These are phyloP conservation scores for Cryptococcus hybrid DNA, from an alignment of 1,284 basidiomycete species.

Conservation along the genomic window DNA sequence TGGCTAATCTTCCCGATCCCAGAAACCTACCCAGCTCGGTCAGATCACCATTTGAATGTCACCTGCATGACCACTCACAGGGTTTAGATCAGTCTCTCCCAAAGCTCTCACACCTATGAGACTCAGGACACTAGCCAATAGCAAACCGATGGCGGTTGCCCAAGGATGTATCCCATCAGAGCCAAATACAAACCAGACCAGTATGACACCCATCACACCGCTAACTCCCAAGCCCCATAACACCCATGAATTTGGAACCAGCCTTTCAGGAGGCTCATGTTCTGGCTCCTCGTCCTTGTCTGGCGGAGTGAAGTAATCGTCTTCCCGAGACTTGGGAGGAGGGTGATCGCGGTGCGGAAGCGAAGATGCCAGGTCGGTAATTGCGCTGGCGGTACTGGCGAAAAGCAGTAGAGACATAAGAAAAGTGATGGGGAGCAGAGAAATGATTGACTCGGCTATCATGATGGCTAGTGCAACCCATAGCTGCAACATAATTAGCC, in stretches of 20 bases:
- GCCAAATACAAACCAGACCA: constrained; percentile 87
- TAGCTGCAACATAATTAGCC: constrained; percentile 52
- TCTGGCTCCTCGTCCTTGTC: constrained; percentile 58
- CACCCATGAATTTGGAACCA: constrained; percentile 80
- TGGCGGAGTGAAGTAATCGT: constrained; percentile 35
- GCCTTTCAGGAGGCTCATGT: constrained; percentile 70
- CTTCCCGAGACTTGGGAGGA: constrained; percentile 18
- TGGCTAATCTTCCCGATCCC: constrained; percentile 95
- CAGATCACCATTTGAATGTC: background rate
- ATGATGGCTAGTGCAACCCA: constrained; percentile 95
- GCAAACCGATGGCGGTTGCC: constrained; percentile 83
- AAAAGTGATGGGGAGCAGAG: constrained; percentile 68
- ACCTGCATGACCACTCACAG: constrained; percentile 50
- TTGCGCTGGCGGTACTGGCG: constrained; percentile 17
- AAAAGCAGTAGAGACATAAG: constrained; percentile 55
- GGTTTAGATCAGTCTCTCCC: constrained; percentile 91
- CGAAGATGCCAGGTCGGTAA: constrained; percentile 21
- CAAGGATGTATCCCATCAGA: constrained; percentile 87
- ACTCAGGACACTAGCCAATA: constrained; percentile 77
- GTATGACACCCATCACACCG: constrained; percentile 65
- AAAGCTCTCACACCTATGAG: constrained; percentile 82
- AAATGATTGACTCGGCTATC: constrained; percentile 82
- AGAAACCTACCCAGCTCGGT: constrained; percentile 56
- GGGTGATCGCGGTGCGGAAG: constrained; percentile 9
- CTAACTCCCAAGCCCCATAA: constrained; percentile 64